Evolutionary conservation across 768 basidiomycete genomes (phyloP), one percentile per base, ranked within the genome.

Genomic region (Serendipita sp.): DNA sequence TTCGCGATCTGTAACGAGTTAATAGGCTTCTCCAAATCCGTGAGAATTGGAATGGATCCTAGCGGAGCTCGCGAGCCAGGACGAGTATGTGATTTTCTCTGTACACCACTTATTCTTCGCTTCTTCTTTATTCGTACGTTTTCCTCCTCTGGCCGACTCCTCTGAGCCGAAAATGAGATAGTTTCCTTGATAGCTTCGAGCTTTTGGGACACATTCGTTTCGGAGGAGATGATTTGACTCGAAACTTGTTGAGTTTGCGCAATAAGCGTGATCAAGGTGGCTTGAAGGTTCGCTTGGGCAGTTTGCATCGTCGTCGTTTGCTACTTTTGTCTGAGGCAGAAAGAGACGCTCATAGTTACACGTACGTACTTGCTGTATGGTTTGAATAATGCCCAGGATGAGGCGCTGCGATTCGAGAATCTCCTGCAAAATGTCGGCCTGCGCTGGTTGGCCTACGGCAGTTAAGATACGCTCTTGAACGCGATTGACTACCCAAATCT

Each of bases 231-330:
- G 26, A 58, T 58, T n/a, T 58, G 53, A 20, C 17, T n/a, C 33
- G 53, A 58, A 11, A 58, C 30, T 0, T 58, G 53, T 31, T 58
- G 53, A 9, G 11, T 30, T 31, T 58, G 53, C 17, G 53, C 24
- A 22, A 58, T 58, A 20, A 58, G 24, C 0, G 53, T 31, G 53
- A 58, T 58, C n/a, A 58, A 31, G 26, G 53, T 22, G 4, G 53
- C 53, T 24, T 58, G 53, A 58, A 58, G 53, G 53, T 58, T 58
- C 5, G 53, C 53, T 58, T 58, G 53, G 2, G 17, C n/a, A 9
- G 30, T 31, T 24, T 24, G 53, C 20, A 58, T 28, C 4, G 53
- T 24, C 26, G 20, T 58, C 20, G 53, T 58, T 24, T 58, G 53
- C 53, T 58, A 22, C 14, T 7, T 0, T 7, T 7, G 45, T 11